Evolutionary conservation across 2,329 filamentous ascomycete genomes (phyloP).

Genomic region (Periconia digitata): DNA sequence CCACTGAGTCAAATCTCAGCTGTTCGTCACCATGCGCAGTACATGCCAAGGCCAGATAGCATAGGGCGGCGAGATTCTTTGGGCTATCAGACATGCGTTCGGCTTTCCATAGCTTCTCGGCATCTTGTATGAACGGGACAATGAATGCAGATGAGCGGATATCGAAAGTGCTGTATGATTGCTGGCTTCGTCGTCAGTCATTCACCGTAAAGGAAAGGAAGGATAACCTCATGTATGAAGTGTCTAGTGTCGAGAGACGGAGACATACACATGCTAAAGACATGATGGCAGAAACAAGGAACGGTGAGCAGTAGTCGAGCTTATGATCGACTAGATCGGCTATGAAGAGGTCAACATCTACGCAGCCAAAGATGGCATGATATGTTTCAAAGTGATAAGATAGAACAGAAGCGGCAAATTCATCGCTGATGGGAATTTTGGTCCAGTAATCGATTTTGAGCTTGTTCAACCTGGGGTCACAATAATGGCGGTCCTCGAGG

Average conservation of each 20-base stretch:
- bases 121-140: not conserved
- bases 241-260: not conserved
- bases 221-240: not conserved
- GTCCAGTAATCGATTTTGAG: slow-evolving; percentile 1
- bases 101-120: not conserved
- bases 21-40: not conserved
- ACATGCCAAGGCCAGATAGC: not conserved
- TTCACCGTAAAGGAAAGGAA: not conserved
- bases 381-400: slow-evolving; percentile 1
- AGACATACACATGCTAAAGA: slow-evolving; percentile 2
- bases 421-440: not conserved
- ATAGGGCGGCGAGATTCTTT: not conserved
- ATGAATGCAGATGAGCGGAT: not conserved
- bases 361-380: slow-evolving; percentile 1
- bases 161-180: not conserved
- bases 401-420: not conserved
- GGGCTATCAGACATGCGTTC: not conserved
- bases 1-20: not conserved
- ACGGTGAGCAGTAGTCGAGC: not conserved
- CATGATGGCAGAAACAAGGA: not conserved
- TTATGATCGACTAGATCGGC: not conserved
- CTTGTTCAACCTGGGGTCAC: not conserved
- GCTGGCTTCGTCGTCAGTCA: not conserved
- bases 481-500: not conserved
- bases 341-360: not conserved